These are phyloP conservation scores for Cnidoscolus chayamansa DNA, from an alignment of 441 rosid genomes.

Conservation along the genomic window DNA sequence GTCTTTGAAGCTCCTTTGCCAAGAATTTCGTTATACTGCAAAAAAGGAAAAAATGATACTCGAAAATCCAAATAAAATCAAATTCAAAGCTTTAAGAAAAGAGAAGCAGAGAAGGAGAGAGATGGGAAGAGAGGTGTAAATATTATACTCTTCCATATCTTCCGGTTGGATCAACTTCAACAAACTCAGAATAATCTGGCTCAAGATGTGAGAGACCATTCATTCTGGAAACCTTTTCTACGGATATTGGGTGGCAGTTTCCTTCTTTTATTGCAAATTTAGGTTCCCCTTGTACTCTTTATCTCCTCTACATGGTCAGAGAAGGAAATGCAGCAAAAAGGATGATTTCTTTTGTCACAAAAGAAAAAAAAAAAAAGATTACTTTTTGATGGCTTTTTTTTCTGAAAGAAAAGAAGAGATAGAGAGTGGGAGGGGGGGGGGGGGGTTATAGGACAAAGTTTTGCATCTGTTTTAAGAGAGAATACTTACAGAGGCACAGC, in stretches of 20 bases:
- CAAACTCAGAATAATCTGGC: conserved; percentile 61
- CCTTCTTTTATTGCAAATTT: conserved; percentile 13
- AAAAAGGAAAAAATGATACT: conserved; percentile 17
- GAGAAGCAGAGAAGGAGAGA: conserved; percentile 9
- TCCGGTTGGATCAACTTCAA: conserved; percentile 98
- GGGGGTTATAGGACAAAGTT: not conserved
- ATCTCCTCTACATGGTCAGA: not conserved
- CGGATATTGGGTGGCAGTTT: conserved; percentile 10
- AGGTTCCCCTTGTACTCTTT: conserved; percentile 11
- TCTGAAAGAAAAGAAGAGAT: conserved; percentile 13
- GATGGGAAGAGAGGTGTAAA: conserved; percentile 7
- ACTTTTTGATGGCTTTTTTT: not conserved
- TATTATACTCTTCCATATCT: conserved; percentile 89
- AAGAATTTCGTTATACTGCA: conserved; percentile 81
- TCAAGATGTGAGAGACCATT: conserved; percentile 43
- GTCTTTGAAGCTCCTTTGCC: conserved; percentile 96
- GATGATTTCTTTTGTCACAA: not conserved
- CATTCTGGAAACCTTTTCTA: conserved; percentile 35
- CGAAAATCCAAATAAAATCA: conserved; percentile 3
- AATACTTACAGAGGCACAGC: conserved; percentile 13
- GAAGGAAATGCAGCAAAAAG: conserved; percentile 25
- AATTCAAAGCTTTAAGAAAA: conserved; percentile 22
- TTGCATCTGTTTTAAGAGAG: conserved; percentile 7
- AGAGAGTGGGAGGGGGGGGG: conserved; percentile 1
- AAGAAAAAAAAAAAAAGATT: not conserved